Evolutionary conservation across 108 stramenopile genomes (phyloP), one percentile per base, ranked within the genome.

Genomic region (Fistulifera solaris): DNA sequence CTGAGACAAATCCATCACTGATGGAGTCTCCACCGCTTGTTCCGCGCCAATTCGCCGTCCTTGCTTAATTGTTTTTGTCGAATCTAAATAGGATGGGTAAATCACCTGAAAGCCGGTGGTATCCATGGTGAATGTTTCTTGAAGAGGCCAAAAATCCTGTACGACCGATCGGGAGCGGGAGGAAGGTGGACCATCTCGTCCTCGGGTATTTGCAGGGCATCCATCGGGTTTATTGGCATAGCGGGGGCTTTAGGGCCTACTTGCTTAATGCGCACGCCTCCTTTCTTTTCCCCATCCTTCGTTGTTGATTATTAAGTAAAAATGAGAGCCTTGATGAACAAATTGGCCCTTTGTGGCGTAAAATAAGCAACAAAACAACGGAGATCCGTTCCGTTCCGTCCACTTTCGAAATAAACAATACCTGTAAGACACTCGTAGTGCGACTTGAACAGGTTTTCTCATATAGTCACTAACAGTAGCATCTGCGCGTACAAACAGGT

Each of bases 41-140:
- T 80, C 71, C 28, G 48, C 56, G 31, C 78, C 65, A 28, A 90
- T 78, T 18, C 85, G 67, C 5, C 89, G 70, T 15, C 89, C 89
- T 15, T 71, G 55, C 40, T 76, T 75, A 14, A 71, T 45, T 7
- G 85, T 82, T 59, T 90, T 90, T 48, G 68, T 76, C 1, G 89
- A 77, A 58, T 90, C 89, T 45, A 90, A 27, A 54, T 90, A 87
- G n/a, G 74, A 75, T 16, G 89, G 89, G 48, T 83, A 90, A 28
- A 90, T 73, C 11, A 70, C 46, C 28, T 56, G 60, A 45, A 85
- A 90, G 10, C 52, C 56, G 3, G 66, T 66, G 47, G 61, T 76
- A 27, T 77, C 71, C 81, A 83, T 83, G 24, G 69, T 52, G 56
- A 85, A 81, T 26, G 79, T 80, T 53, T 83, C 77, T 23, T 73